Conservation (phyloP, 2,329 filamentous ascomycete species). For the Endocalyx cinctus region DNA sequence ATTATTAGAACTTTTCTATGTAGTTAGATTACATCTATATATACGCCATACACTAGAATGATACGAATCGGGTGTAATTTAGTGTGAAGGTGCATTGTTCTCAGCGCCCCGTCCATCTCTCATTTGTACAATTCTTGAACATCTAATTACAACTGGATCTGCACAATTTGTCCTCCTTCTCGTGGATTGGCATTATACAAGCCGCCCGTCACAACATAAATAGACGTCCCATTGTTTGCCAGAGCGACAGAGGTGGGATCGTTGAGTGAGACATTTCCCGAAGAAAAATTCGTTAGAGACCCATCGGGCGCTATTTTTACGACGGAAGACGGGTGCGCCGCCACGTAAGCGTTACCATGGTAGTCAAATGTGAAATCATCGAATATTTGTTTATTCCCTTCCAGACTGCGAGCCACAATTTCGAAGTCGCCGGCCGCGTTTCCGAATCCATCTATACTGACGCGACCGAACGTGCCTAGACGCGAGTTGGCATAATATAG, state of each 20-base stretch:
- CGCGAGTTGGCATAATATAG: conserved; percentile 19
- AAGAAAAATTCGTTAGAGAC: conserved; percentile 9
- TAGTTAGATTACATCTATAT: no score
- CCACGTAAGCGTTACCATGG: conserved; percentile 13
- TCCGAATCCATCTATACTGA: conserved; percentile 11
- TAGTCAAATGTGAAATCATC: conserved; percentile 16
- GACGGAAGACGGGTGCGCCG: conserved; percentile 12
- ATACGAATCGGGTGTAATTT: no score
- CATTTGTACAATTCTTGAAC: no score
- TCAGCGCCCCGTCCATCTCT: no score
- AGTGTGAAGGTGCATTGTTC: no score
- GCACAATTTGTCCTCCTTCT: no score
- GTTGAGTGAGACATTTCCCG: conserved; percentile 7
- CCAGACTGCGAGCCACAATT: conserved; percentile 8
- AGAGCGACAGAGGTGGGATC: conserved; percentile 14
- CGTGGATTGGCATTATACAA: no score
- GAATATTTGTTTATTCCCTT: conserved; percentile 7
- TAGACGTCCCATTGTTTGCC: conserved; percentile 10
- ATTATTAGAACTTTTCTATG: no score
- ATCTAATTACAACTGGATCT: no score
- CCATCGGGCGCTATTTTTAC: conserved; percentile 14
- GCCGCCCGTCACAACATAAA: conserved; percentile 16
- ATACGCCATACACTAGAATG: no score
- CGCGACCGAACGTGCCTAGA: conserved; percentile 9
- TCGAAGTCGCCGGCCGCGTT: conserved; percentile 9